phyloP scores from a whole-genome alignment of 768 basidiomycete species.

The Termitomyces bulborhizus region DNA sequence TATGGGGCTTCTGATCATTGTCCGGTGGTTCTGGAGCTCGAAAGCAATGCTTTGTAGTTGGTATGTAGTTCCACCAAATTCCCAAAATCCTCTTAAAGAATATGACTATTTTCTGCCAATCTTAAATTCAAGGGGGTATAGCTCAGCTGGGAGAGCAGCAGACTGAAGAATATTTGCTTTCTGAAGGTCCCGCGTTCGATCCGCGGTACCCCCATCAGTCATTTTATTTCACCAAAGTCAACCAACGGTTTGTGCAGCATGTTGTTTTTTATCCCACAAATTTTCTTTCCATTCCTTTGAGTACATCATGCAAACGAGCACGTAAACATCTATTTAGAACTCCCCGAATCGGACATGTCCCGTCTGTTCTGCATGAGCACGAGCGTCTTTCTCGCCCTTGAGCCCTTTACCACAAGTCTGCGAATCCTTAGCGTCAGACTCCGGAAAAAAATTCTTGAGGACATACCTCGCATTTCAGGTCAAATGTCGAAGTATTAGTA shows the following conservation, averaged over 20 bases:
- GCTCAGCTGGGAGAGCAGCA: conserved; percentile 67
- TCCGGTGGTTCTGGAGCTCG: conserved; percentile 66
- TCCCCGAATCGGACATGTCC: conserved; percentile 85
- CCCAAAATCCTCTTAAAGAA: too few species aligned
- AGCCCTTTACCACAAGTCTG: conserved; percentile 79
- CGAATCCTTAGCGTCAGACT: neutral
- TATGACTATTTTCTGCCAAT: too few species aligned
- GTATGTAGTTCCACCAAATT: too few species aligned
- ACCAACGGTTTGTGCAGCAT: too few species aligned
- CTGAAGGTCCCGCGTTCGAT: conserved; percentile 73
- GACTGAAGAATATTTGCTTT: conserved; percentile 43
- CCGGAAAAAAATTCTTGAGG: conserved; percentile 1
- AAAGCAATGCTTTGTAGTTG: neutral
- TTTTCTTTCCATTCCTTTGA: neutral
- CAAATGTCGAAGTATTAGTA: conserved; percentile 90
- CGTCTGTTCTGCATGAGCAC: conserved; percentile 80
- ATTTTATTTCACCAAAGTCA: too few species aligned
- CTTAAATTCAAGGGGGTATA: conserved; percentile 31
- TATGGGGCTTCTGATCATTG: conserved; percentile 87
- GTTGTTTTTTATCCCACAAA: conserved; percentile 13
- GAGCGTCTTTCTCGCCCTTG: conserved; percentile 92
- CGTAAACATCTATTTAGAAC: conserved; percentile 33
- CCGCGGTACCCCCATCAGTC: conserved; percentile 70
- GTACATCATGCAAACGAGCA: neutral
- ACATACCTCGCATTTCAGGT: conserved; percentile 79